Conservation (phyloP, 805 yeast species). For the Komagataella populi region DNA sequence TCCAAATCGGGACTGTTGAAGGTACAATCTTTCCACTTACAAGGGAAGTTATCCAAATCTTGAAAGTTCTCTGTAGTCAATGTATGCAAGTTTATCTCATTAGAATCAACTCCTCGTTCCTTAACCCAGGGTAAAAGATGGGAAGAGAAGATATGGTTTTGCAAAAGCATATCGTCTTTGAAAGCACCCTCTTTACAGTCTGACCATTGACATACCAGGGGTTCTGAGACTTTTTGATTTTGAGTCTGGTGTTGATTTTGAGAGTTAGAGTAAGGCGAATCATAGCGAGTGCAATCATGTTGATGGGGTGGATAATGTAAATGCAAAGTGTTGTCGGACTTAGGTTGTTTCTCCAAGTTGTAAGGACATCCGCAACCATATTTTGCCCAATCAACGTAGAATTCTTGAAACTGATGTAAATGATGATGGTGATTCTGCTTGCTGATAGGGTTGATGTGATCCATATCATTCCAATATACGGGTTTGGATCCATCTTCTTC, state of each 20-base stretch:
- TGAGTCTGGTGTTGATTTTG: not conserved
- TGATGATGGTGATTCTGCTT: constrained; percentile 13
- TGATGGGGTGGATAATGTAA: not conserved
- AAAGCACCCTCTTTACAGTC: constrained; percentile 33
- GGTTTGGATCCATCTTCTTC: not conserved
- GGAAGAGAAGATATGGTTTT: constrained; percentile 37
- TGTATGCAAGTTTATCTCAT: not conserved
- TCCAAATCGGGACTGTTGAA: constrained; percentile 39
- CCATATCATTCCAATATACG: not conserved
- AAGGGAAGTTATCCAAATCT: constrained; percentile 18
- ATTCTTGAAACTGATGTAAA: constrained; percentile 14
- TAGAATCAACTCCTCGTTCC: not conserved
- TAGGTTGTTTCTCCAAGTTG: constrained; percentile 22
- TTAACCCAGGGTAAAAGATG: constrained; percentile 21
- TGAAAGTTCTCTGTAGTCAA: not conserved
- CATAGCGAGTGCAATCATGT: not conserved
- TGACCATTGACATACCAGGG: constrained; percentile 50
- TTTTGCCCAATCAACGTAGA: constrained; percentile 12
- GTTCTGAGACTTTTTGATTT: constrained; percentile 6
- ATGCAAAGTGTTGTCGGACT: not conserved
- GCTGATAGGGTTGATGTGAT: not conserved
- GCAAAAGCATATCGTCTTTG: constrained; percentile 24
- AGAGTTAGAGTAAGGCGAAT: not conserved
- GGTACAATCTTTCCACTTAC: constrained; percentile 71
- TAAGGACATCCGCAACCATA: constrained; percentile 20